Evolutionary conservation across 2,329 filamentous ascomycete species (phyloP), one percentile per base, ranked within the genome.

Genomic region (Sclerotinia subarctica): DNA sequence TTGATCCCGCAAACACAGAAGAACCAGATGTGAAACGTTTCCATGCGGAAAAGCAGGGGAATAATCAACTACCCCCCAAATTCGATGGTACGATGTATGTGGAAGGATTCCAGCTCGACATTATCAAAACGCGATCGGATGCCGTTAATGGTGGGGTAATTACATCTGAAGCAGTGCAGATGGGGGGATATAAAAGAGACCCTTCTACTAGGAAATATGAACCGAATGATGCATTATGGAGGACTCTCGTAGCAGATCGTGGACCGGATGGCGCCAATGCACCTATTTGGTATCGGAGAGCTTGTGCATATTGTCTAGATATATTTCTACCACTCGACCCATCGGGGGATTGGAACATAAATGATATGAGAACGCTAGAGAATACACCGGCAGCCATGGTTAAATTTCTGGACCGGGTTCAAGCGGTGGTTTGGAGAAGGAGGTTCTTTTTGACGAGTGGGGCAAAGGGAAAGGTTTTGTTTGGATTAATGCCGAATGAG

Each of bases 201-300:
- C 1, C 47, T 3, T n/a, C 2, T 7, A 53, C 32, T 4, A 49
- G 26, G 35, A 24, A 64, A 21, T 29, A 38, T 42, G 47, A 53
- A 29, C 60, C 51, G 8, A 19, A 10, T 17, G 71, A 72, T 24
- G 63, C 68, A 11, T 42, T 72, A 3, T 74, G 72, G 72, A 65
- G 72, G 5, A 74, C 70, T 17, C 56, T 74, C 3, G 70, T 72
- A 24, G 72, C 72, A 11, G 69, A 74, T 44, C 65, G 72, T 15
- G 72, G 70, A 0, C 68, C 69, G 3, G 47, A 70, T 42, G 72
- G 70, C 1, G 70, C 19, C 2, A 71, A 69, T 35, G 54, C 70
- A 2, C 72, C 70, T 2, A 66, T 32, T n/a, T 74, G 71, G 70
- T 74, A 73, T 64, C 63, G 63, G 0, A 64, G 68, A 32, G 68